These are phyloP conservation scores for Komagataella phaffii DNA, from an alignment of 805 yeast species.

Conservation along the genomic window DNA sequence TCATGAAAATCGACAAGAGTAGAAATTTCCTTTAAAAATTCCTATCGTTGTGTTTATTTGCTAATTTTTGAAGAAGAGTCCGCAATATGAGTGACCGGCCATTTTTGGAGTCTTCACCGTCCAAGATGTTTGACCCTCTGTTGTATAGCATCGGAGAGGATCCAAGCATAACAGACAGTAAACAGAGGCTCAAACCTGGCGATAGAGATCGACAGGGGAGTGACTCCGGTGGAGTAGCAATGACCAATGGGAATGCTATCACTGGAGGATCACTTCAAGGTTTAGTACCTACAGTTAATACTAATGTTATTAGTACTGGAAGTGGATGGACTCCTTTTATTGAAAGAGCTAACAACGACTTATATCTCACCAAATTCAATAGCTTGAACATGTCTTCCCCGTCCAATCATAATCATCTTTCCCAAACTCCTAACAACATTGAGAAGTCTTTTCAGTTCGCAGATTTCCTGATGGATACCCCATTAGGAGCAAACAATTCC, in stretches of 20 bases:
- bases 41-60: not conserved
- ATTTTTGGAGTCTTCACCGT: slow-evolving; percentile 2
- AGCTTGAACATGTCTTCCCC: not conserved
- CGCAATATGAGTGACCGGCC: not conserved
- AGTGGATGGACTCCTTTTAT: not conserved
- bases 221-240: not conserved
- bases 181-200: not conserved
- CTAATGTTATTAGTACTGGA: not conserved
- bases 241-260: not conserved
- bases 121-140: slow-evolving; percentile 2
- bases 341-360: not conserved
- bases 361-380: too few species aligned
- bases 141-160: not conserved
- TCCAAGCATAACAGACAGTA: not conserved
- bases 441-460: slow-evolving; percentile 1
- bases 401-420: not conserved
- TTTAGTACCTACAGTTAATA: not conserved
- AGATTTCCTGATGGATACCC: slow-evolving; percentile 2
- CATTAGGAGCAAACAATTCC: not conserved
- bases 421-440: not conserved
- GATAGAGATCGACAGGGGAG: not conserved
- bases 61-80: not conserved
- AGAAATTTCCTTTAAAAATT: not conserved
- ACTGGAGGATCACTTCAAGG: not conserved
- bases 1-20: not conserved